A percentile compares a stretch with the other conserved stretches of the same genome.
Conservation (phyloP, 1,284 basidiomycete species). For the Entoloma clypeatum region DNA sequence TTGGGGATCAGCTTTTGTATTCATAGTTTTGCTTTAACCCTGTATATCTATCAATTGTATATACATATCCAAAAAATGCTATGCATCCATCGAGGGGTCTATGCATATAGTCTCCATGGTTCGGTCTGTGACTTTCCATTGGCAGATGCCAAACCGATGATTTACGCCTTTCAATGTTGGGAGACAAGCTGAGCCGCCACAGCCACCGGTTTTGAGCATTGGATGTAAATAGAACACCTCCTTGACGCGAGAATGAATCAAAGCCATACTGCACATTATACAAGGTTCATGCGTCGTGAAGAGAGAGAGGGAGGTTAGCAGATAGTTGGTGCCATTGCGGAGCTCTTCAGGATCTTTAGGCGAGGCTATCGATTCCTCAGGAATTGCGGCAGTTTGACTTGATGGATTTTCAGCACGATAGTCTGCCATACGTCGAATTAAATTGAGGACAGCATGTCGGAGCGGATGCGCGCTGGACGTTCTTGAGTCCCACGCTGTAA, state of each 20-base stretch:
- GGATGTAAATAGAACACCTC: conserved; percentile 75
- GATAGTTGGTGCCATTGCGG: conserved; percentile 74
- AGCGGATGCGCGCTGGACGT: conserved; percentile 67
- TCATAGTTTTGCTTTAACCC: not conserved
- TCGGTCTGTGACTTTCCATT: conserved; percentile 45
- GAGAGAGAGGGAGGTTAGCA: conserved; percentile 76
- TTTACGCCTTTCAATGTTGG: conserved; percentile 78
- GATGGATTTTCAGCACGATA: conserved; percentile 37
- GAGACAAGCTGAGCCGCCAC: conserved; percentile 65
- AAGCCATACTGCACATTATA: conserved; percentile 93
- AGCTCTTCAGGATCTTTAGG: conserved; percentile 11
- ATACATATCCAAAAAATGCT: not conserved
- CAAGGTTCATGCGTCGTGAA: conserved; percentile 95
- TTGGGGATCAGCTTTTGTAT: too few species aligned
- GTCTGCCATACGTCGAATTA: conserved; percentile 66
- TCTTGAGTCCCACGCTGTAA: conserved; percentile 71
- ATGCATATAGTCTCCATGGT: conserved; percentile 17
- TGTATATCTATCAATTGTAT: not conserved
- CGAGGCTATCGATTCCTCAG: too few species aligned
- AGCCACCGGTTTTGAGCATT: conserved; percentile 73
- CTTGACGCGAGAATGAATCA: conserved; percentile 86
- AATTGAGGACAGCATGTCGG: conserved; percentile 78
- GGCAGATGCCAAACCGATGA: conserved; percentile 71
- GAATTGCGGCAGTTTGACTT: too few species aligned
- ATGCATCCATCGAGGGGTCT: conserved; percentile 42